Conservation (phyloP, 2,329 filamentous ascomycete species). For the Ophiosphaerella korrae region DNA sequence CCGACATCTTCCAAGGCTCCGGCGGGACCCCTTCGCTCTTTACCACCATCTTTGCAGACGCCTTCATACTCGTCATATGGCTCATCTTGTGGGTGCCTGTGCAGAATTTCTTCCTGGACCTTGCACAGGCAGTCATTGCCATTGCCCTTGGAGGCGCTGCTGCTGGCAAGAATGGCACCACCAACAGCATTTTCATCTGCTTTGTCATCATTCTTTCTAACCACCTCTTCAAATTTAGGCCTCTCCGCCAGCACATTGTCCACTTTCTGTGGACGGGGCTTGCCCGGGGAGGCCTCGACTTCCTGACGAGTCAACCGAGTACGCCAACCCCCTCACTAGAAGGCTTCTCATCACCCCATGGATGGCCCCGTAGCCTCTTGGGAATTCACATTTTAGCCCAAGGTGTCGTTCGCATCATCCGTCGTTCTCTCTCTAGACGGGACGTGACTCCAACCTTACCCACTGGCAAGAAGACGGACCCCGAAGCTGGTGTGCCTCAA, state of each 20-base stretch:
- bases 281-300: slow-evolving; percentile 48
- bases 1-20: slow-evolving; percentile 88
- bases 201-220: slow-evolving; percentile 67
- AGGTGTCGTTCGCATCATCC: slow-evolving; percentile 71
- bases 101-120: slow-evolving; percentile 85
- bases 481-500: slow-evolving; percentile 60
- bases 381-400: slow-evolving; percentile 78
- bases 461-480: slow-evolving; percentile 57
- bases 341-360: slow-evolving; percentile 56
- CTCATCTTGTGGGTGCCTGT: slow-evolving; percentile 85
- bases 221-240: slow-evolving; percentile 60
- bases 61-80: slow-evolving; percentile 83
- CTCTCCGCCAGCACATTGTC: slow-evolving; percentile 50
- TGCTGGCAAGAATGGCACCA: slow-evolving; percentile 69
- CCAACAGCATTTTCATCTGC: slow-evolving; percentile 73
- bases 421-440: slow-evolving; percentile 51
- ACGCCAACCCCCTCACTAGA: slow-evolving; percentile 41
- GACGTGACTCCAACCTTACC: slow-evolving; percentile 39
- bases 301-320: slow-evolving; percentile 46
- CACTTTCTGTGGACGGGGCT: slow-evolving; percentile 47
- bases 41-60: slow-evolving; percentile 82
- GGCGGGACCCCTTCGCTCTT: slow-evolving; percentile 84
- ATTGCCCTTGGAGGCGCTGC: slow-evolving; percentile 86
- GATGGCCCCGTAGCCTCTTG: slow-evolving; percentile 70
- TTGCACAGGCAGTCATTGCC: slow-evolving; percentile 91